Evolutionary conservation across 148 eudicot species (phyloP).

Genomic region (Rhododendron ferrugineum): DNA sequence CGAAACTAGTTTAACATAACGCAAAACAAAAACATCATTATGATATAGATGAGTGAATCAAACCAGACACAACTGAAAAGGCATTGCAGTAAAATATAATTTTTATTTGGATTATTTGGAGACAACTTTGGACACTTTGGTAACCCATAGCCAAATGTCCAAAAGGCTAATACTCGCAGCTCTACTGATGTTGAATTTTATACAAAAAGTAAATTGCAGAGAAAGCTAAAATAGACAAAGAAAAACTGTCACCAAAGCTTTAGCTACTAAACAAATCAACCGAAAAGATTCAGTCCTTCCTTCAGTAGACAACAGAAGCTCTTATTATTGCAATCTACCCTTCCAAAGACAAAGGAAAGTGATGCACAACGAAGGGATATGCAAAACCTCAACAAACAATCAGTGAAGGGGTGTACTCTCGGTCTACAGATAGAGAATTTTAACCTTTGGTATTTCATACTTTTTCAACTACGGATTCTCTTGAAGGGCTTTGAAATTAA

Average conservation of each 20-base stretch:
- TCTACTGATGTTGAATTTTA: background rate
- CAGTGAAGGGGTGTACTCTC: background rate
- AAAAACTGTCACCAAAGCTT: background rate
- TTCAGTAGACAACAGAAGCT: background rate
- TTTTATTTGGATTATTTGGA: background rate
- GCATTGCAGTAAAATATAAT: background rate
- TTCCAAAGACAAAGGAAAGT: background rate
- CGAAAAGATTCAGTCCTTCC: background rate
- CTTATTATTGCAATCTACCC: background rate
- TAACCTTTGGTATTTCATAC: background rate
- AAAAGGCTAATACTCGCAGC: background rate
- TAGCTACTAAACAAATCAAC: background rate
- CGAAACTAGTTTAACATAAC: background rate
- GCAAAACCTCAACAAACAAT: background rate
- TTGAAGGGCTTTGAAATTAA: background rate
- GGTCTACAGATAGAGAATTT: background rate
- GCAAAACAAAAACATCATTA: background rate
- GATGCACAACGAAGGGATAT: background rate
- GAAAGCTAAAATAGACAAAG: background rate
- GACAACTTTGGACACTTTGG: background rate
- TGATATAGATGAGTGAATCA: background rate
- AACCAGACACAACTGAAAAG: background rate
- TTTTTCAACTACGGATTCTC: background rate
- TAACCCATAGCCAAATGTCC: background rate
- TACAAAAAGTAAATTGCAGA: background rate